Conservation (phyloP, 2,329 filamentous ascomycete species). For the Colletotrichum graminicola region DNA sequence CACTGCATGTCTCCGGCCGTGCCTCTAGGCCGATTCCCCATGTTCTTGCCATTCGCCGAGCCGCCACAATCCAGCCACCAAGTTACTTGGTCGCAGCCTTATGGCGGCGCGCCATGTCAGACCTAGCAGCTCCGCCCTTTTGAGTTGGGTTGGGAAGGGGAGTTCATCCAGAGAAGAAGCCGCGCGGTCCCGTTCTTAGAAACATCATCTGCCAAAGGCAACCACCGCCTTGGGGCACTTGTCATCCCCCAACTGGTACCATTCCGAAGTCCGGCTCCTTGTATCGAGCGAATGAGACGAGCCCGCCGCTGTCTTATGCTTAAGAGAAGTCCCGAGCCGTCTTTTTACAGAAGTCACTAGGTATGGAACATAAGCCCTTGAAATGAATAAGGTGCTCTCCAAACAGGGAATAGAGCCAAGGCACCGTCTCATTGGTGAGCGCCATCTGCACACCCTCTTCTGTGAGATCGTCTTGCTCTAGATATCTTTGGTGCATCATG, state of each 20-base stretch:
- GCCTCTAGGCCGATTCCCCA: constrained; percentile 15
- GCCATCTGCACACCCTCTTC: constrained; percentile 41
- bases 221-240: constrained; percentile 22
- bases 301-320: constrained; percentile 36
- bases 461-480: constrained; percentile 34
- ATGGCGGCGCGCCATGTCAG: constrained; percentile 34
- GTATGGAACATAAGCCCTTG: not conserved
- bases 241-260: constrained; percentile 32
- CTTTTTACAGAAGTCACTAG: constrained; percentile 16
- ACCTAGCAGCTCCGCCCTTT: constrained; percentile 10
- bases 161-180: not conserved
- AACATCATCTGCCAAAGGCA: not conserved
- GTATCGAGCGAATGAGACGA: constrained; percentile 16
- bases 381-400: constrained; percentile 7
- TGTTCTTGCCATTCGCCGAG: constrained; percentile 25
- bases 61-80: constrained; percentile 32
- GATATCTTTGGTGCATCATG: constrained; percentile 34
- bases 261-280: constrained; percentile 39
- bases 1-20: constrained; percentile 1
- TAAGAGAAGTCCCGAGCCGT: constrained; percentile 32
- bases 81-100: constrained; percentile 27
- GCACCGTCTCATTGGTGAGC: constrained; percentile 14
- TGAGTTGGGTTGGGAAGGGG: not conserved
- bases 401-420: constrained; percentile 31
- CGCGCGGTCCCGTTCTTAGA: not conserved